Base-by-base conservation (phyloP, 179 eudicot genomes). In the Sideroxylon spinosum region DNA sequence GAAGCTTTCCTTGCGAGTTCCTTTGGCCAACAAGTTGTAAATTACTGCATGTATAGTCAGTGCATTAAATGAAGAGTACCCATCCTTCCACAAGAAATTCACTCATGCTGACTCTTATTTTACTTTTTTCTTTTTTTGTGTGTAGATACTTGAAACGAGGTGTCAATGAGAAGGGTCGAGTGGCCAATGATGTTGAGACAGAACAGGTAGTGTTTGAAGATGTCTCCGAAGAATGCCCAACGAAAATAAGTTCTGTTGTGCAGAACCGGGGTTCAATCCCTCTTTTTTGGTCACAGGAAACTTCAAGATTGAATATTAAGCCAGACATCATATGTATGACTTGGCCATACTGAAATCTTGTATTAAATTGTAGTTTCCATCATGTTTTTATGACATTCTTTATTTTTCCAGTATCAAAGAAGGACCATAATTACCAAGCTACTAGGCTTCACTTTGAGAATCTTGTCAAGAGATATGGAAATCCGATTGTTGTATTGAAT, bases 101-200 rank as follows among this genome's bases (percentile, higher is more conserved):
- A 28, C n/a, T 66, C 17, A 50, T 46, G 59, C 9, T 28, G 19
- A 12, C 16, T 75, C 63, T 67, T 16, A 22, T 65, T 77, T 19
- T 37, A 9, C 12, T 2, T 50, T 55, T 55, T 6, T 56, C 17
- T 53, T 20, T 46, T 70, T 55, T 20, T 10, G 56, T 49, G 22
- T 82, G 82, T 86, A 95, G 99, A 82, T 95, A 90, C 81, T 80
- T 95, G 53, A 95, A 95, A 84, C 92, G 99, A 44, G 99, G 99
- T 53, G 92, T 95, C 8, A 95, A 95, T 84, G 92, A 90, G 79
- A 93, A 95, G 86, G 99, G 99, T 29, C 90, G 94, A 77, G 99
- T 97, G 26, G 98, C 99, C 68, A 95, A 95, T 89, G 99, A 95
- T 83, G 99, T 95, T 19, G 99, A 95, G 81, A 93, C 98, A 9